Conservation (phyloP, 768 basidiomycete species). For the Lentinula detonsa region DNA sequence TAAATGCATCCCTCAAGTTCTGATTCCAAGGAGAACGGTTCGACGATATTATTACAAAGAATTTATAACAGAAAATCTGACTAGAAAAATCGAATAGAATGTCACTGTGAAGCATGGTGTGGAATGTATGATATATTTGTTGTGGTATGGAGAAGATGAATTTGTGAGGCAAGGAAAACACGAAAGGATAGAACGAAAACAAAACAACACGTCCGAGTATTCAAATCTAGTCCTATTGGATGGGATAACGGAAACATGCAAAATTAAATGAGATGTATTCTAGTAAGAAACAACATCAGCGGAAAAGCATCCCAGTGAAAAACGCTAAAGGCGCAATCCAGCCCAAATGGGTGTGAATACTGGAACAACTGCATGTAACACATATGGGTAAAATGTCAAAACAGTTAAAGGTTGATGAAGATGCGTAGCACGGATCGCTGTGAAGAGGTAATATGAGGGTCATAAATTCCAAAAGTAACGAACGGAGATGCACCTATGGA, state of each 20-base stretch:
- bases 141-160: background rate
- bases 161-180: background rate
- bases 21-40: too few species aligned
- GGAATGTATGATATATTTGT: background rate
- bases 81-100: too few species aligned
- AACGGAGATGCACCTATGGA: background rate
- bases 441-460: background rate
- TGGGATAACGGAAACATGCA: background rate
- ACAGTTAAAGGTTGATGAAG: background rate
- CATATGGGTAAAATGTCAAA: background rate
- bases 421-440: background rate
- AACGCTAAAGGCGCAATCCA: background rate
- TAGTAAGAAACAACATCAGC: background rate
- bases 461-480: background rate
- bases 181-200: background rate
- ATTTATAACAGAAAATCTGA: too few species aligned
- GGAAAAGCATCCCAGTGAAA: background rate
- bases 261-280: background rate
- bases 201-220: constrained; percentile 3
- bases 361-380: background rate
- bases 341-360: background rate
- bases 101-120: background rate
- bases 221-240: constrained; percentile 1
- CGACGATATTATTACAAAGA: too few species aligned
- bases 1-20: too few species aligned